phyloP scores from a whole-genome alignment of 306 rosid species.

The Sicyos edulis region DNA sequence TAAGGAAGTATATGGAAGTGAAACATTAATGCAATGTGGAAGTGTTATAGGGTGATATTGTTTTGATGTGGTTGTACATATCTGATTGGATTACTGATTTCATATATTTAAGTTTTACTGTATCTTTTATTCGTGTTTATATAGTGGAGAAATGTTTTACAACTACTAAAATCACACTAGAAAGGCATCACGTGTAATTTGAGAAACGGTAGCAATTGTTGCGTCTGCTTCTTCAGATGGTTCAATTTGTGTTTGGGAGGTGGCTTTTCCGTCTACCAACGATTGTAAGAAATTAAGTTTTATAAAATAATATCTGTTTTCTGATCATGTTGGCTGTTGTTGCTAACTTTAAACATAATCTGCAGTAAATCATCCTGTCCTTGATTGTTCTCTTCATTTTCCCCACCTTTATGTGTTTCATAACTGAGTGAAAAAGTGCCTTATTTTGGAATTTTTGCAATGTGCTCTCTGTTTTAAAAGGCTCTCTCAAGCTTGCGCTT shows the following conservation, averaged over 20 bases:
- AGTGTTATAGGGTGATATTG: not conserved
- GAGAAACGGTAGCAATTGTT: slow-evolving; percentile 63
- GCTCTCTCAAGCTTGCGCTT: no score
- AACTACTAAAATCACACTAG: slow-evolving; percentile 67
- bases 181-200: slow-evolving; percentile 87
- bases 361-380: no score
- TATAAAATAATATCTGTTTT: not conserved
- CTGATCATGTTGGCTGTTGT: no score
- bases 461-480: no score
- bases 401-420: no score
- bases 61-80: not conserved
- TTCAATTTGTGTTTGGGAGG: slow-evolving; percentile 57
- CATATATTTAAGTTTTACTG: slow-evolving; percentile 14
- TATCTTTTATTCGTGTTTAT: slow-evolving; percentile 8
- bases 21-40: no score
- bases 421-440: no score
- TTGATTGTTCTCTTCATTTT: no score
- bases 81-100: not conserved
- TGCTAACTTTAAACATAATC: not conserved
- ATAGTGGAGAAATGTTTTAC: slow-evolving; percentile 76
- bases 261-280: slow-evolving; percentile 41
- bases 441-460: no score
- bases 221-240: slow-evolving; percentile 89
- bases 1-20: no score
- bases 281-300: slow-evolving; percentile 43